Base-by-base conservation (phyloP, 2,329 filamentous ascomycete species). In the Colletotrichum tropicicola region DNA sequence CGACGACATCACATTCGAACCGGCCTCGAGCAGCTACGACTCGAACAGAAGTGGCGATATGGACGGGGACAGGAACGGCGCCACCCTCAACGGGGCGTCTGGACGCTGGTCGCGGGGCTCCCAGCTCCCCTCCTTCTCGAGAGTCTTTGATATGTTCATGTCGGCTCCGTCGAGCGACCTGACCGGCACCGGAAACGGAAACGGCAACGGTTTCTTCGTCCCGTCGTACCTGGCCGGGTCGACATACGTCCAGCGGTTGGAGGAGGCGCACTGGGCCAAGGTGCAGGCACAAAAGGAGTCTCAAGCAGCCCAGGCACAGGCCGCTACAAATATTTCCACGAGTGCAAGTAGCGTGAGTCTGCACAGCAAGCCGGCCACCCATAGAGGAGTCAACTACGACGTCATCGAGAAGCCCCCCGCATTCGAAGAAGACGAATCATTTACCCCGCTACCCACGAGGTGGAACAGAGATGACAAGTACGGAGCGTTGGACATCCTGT, bases 401-500 rank as follows among this genome's bases (percentile, higher is more conserved):
- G 85, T 97, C 65, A 90, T 97, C 70, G 95, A 98, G 79, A 89
- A 92, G 68, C 81, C 88, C 28, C 87, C 90, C 0, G 77, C 82
- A 1, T 73, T 79, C 35, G 87, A 91, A 37, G 87, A 91, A 32
- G 88, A 91, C 51, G 80, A 83, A 21, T 55, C 71, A 2, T 75
- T 92, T 43, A 83, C 87, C 60, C 90, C 91, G 8, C 83, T 98
- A 68, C 96, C 96, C 17, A 89, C 91, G 4, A 87, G 86, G 72
- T 98, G 94, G 94, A 97, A 89, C 70, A 90, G 89, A 49, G 83
- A 86, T 30, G 94, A 98, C 75, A 94, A 92, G 77, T 89, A 88
- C 70, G 77, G 78, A 28, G 88, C 88, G 3, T 80, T 98, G 47
- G 94, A 98, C 70, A 81, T 98, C 12, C 81, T 91, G 30, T 84